phyloP scores from a whole-genome alignment of 2,329 filamentous ascomycete species.

The Hirsutella rhossiliensis region DNA sequence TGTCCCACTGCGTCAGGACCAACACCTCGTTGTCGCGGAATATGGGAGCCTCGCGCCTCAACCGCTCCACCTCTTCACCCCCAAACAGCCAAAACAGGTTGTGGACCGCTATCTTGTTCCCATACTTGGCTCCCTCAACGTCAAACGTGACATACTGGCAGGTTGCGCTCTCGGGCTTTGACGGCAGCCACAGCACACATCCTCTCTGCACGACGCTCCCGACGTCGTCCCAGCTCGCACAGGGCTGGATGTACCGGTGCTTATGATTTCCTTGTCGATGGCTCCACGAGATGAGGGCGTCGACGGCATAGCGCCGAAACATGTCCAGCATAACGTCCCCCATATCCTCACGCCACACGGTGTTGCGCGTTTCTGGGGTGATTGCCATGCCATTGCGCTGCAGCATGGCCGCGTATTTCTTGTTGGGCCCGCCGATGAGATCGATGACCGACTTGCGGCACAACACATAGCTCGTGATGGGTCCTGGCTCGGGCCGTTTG shows the following conservation, averaged over 20 bases:
- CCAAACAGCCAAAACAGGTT: conserved; percentile 41
- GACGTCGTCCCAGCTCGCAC: conserved; percentile 31
- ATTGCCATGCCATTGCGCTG: conserved; percentile 15
- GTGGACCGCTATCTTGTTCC: conserved; percentile 35
- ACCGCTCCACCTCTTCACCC: conserved; percentile 23
- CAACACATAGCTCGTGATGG: conserved; percentile 15
- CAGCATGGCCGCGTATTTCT: conserved; percentile 8
- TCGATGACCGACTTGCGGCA: conserved; percentile 18
- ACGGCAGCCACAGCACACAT: conserved; percentile 31
- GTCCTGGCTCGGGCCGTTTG: conserved; percentile 5
- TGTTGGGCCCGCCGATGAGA: conserved; percentile 7
- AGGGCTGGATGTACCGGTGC: conserved; percentile 27
- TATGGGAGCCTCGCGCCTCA: conserved; percentile 22
- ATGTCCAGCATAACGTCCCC: conserved; percentile 35
- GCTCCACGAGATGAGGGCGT: conserved; percentile 25
- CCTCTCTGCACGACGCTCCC: conserved; percentile 26
- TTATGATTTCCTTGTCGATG: conserved; percentile 10
- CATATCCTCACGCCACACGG: conserved; percentile 39
- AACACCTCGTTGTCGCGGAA: conserved; percentile 27
- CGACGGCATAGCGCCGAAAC: conserved; percentile 33
- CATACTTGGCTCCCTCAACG: conserved; percentile 19
- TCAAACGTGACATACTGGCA: conserved; percentile 33
- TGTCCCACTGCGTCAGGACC: conserved; percentile 26
- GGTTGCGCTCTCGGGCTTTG: conserved; percentile 8
- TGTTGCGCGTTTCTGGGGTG: conserved; percentile 1